Evolutionary conservation across 2,329 filamentous ascomycete species (phyloP).

Genomic region (Xylariomycetidae sp.): DNA sequence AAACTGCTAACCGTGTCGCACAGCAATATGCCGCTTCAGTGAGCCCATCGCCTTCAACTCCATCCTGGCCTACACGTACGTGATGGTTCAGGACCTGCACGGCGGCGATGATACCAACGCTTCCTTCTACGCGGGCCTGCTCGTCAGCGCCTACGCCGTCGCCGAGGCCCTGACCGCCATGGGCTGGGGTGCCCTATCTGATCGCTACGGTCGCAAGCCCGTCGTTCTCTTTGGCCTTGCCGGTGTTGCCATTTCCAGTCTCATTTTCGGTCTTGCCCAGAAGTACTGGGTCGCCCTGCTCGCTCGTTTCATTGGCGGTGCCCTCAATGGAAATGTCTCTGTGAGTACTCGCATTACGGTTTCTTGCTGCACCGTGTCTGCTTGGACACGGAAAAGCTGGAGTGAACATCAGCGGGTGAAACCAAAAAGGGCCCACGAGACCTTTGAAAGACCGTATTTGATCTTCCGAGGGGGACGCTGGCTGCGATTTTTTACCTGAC

Average conservation of each 20-base stretch:
- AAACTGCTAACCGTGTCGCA: background rate
- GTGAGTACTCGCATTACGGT: conserved; percentile 18
- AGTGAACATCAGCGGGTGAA: too few species aligned
- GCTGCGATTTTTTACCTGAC: background rate
- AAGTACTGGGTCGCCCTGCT: conserved; percentile 37
- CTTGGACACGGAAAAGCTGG: background rate
- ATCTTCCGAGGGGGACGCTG: too few species aligned
- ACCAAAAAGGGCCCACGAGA: too few species aligned
- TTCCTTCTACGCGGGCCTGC: conserved; percentile 44
- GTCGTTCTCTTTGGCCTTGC: conserved; percentile 29
- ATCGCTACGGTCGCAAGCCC: conserved; percentile 33
- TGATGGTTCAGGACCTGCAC: conserved; percentile 35
- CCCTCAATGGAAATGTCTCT: conserved; percentile 34
- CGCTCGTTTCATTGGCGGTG: conserved; percentile 33
- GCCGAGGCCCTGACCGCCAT: conserved; percentile 37
- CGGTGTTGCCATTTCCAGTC: conserved; percentile 32
- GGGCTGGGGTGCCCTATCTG: conserved; percentile 35
- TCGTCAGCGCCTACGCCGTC: conserved; percentile 37
- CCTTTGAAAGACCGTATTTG: too few species aligned
- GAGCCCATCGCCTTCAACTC: conserved; percentile 41
- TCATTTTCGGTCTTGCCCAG: conserved; percentile 35
- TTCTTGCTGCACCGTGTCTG: background rate
- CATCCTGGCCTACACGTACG: conserved; percentile 37
- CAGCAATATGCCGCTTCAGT: conserved; percentile 39
- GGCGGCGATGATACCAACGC: conserved; percentile 31